Conservation (phyloP, 179 eudicot species). For the Kewa caespitosa region DNA sequence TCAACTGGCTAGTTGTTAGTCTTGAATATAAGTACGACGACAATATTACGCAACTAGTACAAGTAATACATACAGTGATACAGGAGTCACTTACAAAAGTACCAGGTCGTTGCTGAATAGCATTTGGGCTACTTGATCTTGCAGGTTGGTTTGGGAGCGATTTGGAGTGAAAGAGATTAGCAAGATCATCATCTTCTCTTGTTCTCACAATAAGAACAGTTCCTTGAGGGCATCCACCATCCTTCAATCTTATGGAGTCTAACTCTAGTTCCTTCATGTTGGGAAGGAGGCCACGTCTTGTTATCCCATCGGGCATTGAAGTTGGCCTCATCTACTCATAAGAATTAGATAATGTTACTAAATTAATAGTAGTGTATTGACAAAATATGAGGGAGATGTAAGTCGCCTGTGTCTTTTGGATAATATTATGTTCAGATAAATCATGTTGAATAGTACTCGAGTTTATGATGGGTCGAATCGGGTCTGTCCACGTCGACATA, state of each 20-base stretch:
- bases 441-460: too few relatives aligned
- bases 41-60: too few relatives aligned
- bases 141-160: not conserved
- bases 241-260: not conserved
- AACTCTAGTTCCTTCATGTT: not conserved
- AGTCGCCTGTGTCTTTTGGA: too few relatives aligned
- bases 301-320: not conserved
- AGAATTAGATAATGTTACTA: not conserved
- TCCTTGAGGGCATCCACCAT: conserved; percentile 21
- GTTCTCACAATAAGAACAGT: conserved; percentile 12
- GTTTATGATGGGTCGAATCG: too few relatives aligned
- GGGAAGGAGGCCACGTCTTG: not conserved
- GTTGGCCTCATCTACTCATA: not conserved
- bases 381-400: not conserved
- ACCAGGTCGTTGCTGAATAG: not conserved
- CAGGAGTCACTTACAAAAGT: not conserved
- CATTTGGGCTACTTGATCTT: not conserved
- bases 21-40: too few relatives aligned
- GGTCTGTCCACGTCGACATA: too few relatives aligned
- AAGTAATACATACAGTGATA: too few relatives aligned
- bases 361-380: too few relatives aligned
- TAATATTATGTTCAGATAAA: too few relatives aligned
- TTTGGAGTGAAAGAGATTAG: not conserved
- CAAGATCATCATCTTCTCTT: not conserved
- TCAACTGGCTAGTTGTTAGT: too few relatives aligned